These are phyloP conservation scores for Ogataea philodendri DNA, from an alignment of 805 yeast species.

Conservation along the genomic window DNA sequence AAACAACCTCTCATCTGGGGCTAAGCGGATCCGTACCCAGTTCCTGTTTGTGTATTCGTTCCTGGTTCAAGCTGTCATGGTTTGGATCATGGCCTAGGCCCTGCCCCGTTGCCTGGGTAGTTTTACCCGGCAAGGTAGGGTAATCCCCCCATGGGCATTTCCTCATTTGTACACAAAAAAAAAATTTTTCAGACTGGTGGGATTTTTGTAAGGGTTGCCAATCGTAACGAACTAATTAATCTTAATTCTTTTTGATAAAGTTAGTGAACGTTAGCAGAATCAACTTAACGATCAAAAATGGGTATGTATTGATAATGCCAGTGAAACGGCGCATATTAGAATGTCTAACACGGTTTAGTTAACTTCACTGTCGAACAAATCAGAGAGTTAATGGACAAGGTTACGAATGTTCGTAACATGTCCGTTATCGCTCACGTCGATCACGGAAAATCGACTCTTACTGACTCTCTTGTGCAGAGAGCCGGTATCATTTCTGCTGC, in stretches of 20 bases:
- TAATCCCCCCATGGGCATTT: slow-evolving; percentile 9
- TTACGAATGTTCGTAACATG: slow-evolving; percentile 99
- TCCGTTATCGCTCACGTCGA: slow-evolving; percentile 99
- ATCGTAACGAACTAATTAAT: slow-evolving; percentile 12
- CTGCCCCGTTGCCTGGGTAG: background rate
- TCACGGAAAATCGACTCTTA: slow-evolving; percentile 99
- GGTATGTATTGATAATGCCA: slow-evolving; percentile 7
- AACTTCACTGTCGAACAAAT: slow-evolving; percentile 80
- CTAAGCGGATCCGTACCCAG: slow-evolving; percentile 79
- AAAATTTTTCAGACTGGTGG: slow-evolving; percentile 14
- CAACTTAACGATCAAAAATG: slow-evolving; percentile 13
- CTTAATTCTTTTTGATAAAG: slow-evolving; percentile 11
- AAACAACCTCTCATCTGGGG: slow-evolving; percentile 62
- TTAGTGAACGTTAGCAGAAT: slow-evolving; percentile 14
- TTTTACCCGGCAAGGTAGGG: slow-evolving; percentile 14
- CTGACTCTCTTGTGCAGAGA: slow-evolving; percentile 98
- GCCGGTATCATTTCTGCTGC: slow-evolving; percentile 99
- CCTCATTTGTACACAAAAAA: slow-evolving; percentile 13
- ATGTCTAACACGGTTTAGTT: slow-evolving; percentile 31
- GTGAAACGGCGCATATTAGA: background rate
- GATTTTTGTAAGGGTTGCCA: slow-evolving; percentile 14
- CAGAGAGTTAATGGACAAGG: slow-evolving; percentile 99
- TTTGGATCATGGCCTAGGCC: slow-evolving; percentile 60
- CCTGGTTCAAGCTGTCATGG: slow-evolving; percentile 68
- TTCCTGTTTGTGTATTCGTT: slow-evolving; percentile 84